These are phyloP conservation scores for Aspergillus saccharolyticus DNA, from an alignment of 495 filamentous ascomycete species.

Conservation along the genomic window DNA sequence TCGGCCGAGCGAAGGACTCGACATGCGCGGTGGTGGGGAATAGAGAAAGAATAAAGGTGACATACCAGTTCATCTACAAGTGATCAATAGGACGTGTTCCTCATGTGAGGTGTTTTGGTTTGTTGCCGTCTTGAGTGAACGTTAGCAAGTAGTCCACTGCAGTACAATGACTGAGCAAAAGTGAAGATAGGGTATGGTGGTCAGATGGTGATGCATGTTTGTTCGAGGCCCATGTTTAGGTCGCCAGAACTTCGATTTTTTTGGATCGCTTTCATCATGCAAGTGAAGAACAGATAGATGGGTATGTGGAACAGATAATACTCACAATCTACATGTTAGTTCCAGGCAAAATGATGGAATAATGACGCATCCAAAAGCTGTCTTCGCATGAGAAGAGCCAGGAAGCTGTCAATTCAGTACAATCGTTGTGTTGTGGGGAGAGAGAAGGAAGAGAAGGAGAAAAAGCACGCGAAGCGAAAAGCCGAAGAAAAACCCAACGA, in stretches of 20 bases:
- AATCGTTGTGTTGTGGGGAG: slow-evolving; percentile 9
- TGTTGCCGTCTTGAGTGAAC: slow-evolving; percentile 5
- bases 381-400: slow-evolving; percentile 18
- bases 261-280: slow-evolving; percentile 60
- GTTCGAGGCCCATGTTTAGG: slow-evolving; percentile 74
- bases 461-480: slow-evolving; percentile 21
- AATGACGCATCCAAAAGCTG: not conserved
- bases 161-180: slow-evolving; percentile 3
- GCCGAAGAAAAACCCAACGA: slow-evolving; percentile 25
- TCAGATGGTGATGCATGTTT: slow-evolving; percentile 99
- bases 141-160: slow-evolving; percentile 9
- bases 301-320: slow-evolving; percentile 5
- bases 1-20: not conserved
- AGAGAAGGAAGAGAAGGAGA: slow-evolving; percentile 23
- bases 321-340: slow-evolving; percentile 28
- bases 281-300: slow-evolving; percentile 26
- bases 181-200: slow-evolving; percentile 20
- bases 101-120: not conserved
- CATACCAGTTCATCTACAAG: slow-evolving; percentile 12
- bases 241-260: slow-evolving; percentile 66
- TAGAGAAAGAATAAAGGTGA: slow-evolving; percentile 10
- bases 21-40: not conserved
- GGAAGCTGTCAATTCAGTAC: slow-evolving; percentile 4
- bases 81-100: not conserved
- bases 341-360: not conserved